Evolutionary conservation across 768 basidiomycete genomes (phyloP).

Genomic region (Imleria badia): DNA sequence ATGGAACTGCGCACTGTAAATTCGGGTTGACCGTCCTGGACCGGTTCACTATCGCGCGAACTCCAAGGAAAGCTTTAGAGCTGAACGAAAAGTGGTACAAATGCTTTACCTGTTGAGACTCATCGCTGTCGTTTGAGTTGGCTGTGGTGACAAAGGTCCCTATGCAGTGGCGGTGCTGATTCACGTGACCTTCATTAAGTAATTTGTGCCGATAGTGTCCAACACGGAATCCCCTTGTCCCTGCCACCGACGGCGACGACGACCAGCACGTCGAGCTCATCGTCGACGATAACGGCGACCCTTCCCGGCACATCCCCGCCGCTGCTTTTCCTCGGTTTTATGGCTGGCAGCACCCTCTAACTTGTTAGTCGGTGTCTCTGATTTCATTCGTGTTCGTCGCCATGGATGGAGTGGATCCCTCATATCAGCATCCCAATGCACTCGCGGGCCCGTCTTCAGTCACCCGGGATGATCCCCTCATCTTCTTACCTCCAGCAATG

Average conservation of each 20-base stretch:
- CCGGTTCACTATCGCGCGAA: neutral
- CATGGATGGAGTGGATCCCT: conserved; percentile 30
- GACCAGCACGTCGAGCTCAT: conserved; percentile 27
- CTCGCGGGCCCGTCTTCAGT: conserved; percentile 61
- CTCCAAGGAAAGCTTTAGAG: conserved; percentile 2
- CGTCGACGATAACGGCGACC: conserved; percentile 30
- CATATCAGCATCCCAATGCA: conserved; percentile 45
- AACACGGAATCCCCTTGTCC: conserved; percentile 38
- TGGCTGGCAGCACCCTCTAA: conserved; percentile 13
- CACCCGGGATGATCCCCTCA: conserved; percentile 17
- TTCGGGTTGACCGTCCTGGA: conserved; percentile 21
- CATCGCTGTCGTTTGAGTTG: conserved; percentile 6
- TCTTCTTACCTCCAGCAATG: conserved; percentile 33
- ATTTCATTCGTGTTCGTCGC: conserved; percentile 23
- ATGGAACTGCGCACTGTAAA: conserved; percentile 28
- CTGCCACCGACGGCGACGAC: conserved; percentile 35
- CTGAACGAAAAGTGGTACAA: neutral
- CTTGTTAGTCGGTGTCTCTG: conserved; percentile 21
- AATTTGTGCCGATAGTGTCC: conserved; percentile 30
- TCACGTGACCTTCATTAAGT: conserved; percentile 34
- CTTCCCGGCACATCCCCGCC: neutral
- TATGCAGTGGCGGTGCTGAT: conserved; percentile 5
- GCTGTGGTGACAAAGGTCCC: too few species aligned
- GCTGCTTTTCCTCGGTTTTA: conserved; percentile 7
- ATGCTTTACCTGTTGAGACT: conserved; percentile 20